Evolutionary conservation across 805 yeast genomes (phyloP), one percentile per base, ranked within the genome.

Genomic region (Sugiyamaella americana): DNA sequence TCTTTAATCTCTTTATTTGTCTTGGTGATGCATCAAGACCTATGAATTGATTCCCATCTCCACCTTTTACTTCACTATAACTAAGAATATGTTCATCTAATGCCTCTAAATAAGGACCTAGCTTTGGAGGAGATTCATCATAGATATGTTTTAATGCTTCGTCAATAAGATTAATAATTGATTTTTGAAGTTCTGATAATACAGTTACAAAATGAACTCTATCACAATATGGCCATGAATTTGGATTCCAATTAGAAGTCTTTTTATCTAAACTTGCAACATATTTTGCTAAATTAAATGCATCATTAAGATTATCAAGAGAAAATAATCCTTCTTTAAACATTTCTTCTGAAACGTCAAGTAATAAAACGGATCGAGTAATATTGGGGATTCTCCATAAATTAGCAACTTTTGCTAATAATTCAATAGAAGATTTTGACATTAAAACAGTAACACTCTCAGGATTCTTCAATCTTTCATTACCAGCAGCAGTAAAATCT

Each of bases 371-470:
- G 0, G 79, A 74, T 41, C 75, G 64, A 0, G 85, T 68, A 0
- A 78, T 66, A 4, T 60, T 61, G 49, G 72, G 74, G 3, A 82
- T 60, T 48, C 84, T 66, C 93, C 93, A 84, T 44, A 75, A 67
- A 36, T 66, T 69, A 4, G 77, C 66, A 45, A 77, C 74, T 13
- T 69, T 60, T 1, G 58, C 61, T 2, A 82, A 55, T 10, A 82
- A 59, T 39, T 67, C 69, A 5, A 63, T 59, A 0, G 76, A 66
- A 16, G 69, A 59, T 49, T 74, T 75, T 1, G 79, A 65, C n/a
- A 74, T 52, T 17, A 67, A 40, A 8, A 60, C 44, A 2, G 57
- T 54, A 10, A 41, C 45, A 8, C 52, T 37, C 4, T 56, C 52
- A 8, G 58, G 55, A 41, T 49, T 50, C n/a, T 39, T 23, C 11